These are phyloP conservation scores for Suillus discolor DNA, from an alignment of 768 basidiomycete species.

Conservation along the genomic window DNA sequence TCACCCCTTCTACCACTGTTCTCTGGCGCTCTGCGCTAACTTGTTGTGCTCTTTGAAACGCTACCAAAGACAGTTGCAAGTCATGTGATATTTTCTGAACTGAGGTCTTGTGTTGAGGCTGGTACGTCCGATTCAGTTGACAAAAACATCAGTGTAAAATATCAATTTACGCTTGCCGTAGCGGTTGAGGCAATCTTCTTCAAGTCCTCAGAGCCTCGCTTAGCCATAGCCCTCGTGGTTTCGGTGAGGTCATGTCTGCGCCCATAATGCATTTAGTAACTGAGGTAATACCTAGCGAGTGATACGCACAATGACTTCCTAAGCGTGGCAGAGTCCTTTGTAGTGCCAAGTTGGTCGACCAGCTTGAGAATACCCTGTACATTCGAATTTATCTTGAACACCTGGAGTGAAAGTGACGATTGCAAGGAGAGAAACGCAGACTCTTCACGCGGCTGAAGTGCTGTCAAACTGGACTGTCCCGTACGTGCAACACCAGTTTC, in stretches of 20 bases:
- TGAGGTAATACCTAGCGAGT: not conserved
- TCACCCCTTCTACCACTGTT: slow-evolving; percentile 85
- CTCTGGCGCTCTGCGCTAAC: slow-evolving; percentile 89
- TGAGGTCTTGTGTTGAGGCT: slow-evolving; percentile 82
- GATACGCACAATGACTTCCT: slow-evolving; percentile 81
- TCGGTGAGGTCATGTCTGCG: slow-evolving; percentile 91
- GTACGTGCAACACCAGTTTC: slow-evolving; percentile 43
- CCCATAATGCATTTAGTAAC: slow-evolving; percentile 7
- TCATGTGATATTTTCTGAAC: slow-evolving; percentile 94
- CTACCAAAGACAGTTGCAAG: slow-evolving; percentile 83
- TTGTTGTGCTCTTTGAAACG: slow-evolving; percentile 91
- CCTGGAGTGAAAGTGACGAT: slow-evolving; percentile 83
- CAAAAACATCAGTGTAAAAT: not conserved
- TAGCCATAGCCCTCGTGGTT: slow-evolving; percentile 92
- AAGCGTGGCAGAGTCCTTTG: slow-evolving; percentile 74
- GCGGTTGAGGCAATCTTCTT: slow-evolving; percentile 84
- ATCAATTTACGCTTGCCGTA: slow-evolving; percentile 51
- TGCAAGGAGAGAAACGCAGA: slow-evolving; percentile 75
- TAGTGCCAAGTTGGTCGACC: slow-evolving; percentile 94
- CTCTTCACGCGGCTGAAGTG: slow-evolving; percentile 58
- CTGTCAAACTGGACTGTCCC: slow-evolving; percentile 25
- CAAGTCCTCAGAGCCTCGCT: slow-evolving; percentile 89
- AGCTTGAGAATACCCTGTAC: slow-evolving; percentile 93
- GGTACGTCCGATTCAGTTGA: slow-evolving; percentile 2
- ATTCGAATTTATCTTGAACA: slow-evolving; percentile 99